Evolutionary conservation across 768 basidiomycete genomes (phyloP).

Genomic region (Psilocybe cubensis): DNA sequence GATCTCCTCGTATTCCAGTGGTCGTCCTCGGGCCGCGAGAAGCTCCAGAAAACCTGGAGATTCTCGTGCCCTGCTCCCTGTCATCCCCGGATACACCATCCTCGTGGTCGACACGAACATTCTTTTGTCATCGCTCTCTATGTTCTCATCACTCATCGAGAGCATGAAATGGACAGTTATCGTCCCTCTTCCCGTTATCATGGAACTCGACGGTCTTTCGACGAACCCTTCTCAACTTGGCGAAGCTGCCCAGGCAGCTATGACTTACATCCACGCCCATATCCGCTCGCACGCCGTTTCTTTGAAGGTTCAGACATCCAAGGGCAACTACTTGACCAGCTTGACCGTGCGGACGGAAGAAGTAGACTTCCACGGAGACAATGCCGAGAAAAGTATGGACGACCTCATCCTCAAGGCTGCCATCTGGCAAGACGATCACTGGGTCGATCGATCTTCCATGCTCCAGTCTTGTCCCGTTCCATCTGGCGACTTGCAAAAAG

Average conservation of each 20-base stretch:
- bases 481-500: constrained; percentile 42
- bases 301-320: constrained; percentile 94
- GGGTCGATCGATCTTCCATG: constrained; percentile 81
- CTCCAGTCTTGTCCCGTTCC: constrained; percentile 47
- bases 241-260: constrained; percentile 71
- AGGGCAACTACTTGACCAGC: constrained; percentile 90
- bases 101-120: constrained; percentile 97
- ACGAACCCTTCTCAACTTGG: constrained; percentile 66
- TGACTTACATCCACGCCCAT: constrained; percentile 75
- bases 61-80: constrained; percentile 47
- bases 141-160: constrained; percentile 78
- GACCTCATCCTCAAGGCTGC: constrained; percentile 93
- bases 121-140: constrained; percentile 78
- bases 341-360: constrained; percentile 85
- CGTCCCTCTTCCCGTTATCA: constrained; percentile 92
- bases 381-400: constrained; percentile 83
- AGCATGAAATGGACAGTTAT: constrained; percentile 85
- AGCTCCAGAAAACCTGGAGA: constrained; percentile 28
- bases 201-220: constrained; percentile 94
- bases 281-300: constrained; percentile 74
- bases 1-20: constrained; percentile 24
- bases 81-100: constrained; percentile 85
- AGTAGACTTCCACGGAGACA: constrained; percentile 61
- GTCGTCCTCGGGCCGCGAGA: constrained; percentile 31
- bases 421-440: constrained; percentile 93